Evolutionary conservation across 2,329 filamentous ascomycete genomes (phyloP).

Genomic region (Rachicladosporium sp.): DNA sequence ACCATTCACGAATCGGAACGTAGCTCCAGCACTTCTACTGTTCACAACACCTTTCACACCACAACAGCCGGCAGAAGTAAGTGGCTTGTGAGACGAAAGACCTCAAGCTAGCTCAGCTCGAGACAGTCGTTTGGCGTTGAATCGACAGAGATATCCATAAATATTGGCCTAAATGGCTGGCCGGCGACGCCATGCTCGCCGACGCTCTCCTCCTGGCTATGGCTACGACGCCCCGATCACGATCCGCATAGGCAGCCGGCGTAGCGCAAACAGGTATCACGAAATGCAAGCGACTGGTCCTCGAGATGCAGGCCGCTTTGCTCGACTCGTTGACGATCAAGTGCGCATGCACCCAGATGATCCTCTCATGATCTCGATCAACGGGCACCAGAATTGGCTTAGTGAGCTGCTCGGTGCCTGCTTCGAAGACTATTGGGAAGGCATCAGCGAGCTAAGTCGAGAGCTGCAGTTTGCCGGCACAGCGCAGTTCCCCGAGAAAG

Average conservation of each 20-base stretch:
- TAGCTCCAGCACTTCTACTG: too few relatives aligned
- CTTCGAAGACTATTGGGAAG: conserved; percentile 21
- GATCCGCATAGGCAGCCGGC: conserved; percentile 22
- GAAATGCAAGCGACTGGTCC: conserved; percentile 17
- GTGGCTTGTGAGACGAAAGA: too few relatives aligned
- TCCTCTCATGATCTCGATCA: conserved; percentile 23
- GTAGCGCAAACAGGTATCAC: conserved; percentile 15
- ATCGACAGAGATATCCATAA: too few relatives aligned
- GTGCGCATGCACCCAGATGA: conserved; percentile 19
- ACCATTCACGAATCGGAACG: too few relatives aligned
- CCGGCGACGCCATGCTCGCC: not conserved
- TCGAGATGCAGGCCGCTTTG: conserved; percentile 19
- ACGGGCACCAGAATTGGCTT: conserved; percentile 25
- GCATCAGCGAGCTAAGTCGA: conserved; percentile 22
- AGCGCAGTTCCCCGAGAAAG: conserved; percentile 25
- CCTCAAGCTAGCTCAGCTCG: too few relatives aligned
- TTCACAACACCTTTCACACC: too few relatives aligned
- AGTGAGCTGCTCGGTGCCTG: conserved; percentile 21
- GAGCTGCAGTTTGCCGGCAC: conserved; percentile 23
- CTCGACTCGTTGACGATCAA: conserved; percentile 20
- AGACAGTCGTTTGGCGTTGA: too few relatives aligned
- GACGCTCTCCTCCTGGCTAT: not conserved
- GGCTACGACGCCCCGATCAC: conserved; percentile 10
- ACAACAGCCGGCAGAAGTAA: too few relatives aligned
- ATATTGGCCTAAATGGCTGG: too few relatives aligned